Conservation (phyloP, 805 yeast species). For the Candida methanosorbosa region DNA sequence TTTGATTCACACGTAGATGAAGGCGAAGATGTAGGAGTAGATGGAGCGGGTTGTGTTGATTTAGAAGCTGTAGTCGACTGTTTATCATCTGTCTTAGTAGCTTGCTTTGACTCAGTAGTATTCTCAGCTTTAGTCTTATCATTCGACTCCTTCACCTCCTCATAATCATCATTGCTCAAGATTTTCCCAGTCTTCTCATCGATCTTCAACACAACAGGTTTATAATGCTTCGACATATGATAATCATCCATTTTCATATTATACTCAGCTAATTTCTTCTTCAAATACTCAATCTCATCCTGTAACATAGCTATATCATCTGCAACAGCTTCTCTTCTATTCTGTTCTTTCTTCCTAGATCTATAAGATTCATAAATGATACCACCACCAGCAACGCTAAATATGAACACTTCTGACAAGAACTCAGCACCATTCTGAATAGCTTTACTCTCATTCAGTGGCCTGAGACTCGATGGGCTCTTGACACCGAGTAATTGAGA, state of each 20-base stretch:
- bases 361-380: constrained; percentile 66
- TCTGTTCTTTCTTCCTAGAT: constrained; percentile 53
- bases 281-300: constrained; percentile 55
- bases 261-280: constrained; percentile 36
- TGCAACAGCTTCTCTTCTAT: constrained; percentile 55
- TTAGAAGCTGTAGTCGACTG: too few species aligned
- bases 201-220: constrained; percentile 35
- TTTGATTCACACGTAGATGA: too few species aligned
- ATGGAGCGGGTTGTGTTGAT: too few species aligned
- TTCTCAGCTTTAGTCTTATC: too few species aligned
- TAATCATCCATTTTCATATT: constrained; percentile 37
- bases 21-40: too few species aligned
- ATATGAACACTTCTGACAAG: constrained; percentile 68
- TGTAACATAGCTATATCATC: constrained; percentile 67
- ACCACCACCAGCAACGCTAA: constrained; percentile 71
- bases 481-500: constrained; percentile 49
- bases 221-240: constrained; percentile 31
- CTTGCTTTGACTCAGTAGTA: too few species aligned
- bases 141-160: too few species aligned
- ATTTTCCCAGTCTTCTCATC: constrained; percentile 21
- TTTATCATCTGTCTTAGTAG: too few species aligned
- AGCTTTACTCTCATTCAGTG: constrained; percentile 75
- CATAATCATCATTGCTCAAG: too few species aligned
- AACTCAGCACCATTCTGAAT: constrained; percentile 76
- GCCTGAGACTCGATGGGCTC: constrained; percentile 47